Conservation (phyloP, 208 protist genomes). For the Trypanosomatidae sp. region DNA sequence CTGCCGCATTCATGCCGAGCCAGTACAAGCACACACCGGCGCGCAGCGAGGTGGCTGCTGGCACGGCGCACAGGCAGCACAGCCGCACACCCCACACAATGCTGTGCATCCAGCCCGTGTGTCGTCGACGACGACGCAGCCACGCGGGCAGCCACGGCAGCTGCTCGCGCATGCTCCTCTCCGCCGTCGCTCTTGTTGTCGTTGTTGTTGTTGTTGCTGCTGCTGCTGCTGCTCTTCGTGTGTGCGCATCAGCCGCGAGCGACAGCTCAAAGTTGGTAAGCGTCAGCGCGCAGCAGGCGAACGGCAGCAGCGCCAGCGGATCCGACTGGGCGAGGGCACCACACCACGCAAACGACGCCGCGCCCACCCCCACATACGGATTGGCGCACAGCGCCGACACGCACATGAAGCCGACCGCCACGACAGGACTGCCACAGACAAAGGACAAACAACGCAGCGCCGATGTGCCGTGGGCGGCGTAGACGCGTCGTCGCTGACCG, state of each 20-base stretch:
- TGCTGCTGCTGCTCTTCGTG: no score
- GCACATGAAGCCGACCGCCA: conserved; percentile 46
- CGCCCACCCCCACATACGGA: conserved; percentile 33
- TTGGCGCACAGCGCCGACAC: conserved; percentile 47
- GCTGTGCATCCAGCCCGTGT: conserved; percentile 63
- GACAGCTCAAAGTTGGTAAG: conserved; percentile 83
- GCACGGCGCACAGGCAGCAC: conserved; percentile 50
- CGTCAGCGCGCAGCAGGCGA: conserved; percentile 39
- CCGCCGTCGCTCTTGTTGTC: no score
- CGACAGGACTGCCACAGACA: conserved; percentile 43
- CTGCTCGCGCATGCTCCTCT: no score
- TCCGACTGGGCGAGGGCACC: conserved; percentile 56
- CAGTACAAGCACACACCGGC: conserved; percentile 80
- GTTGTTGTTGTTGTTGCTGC: no score
- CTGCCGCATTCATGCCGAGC: conserved; percentile 68
- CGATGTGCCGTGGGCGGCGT: conserved; percentile 50
- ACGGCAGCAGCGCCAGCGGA: conserved; percentile 50
- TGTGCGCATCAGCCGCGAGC: no score
- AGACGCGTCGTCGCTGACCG: conserved; percentile 63
- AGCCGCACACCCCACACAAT: conserved; percentile 72
- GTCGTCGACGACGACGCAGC: conserved; percentile 17
- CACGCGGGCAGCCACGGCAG: no score
- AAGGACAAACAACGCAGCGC: conserved; percentile 50
- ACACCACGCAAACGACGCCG: conserved; percentile 67
- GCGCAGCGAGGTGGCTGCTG: conserved; percentile 38